Evolutionary conservation across 257 asterid species (phyloP).

Genomic region (Primulina tabacum): DNA sequence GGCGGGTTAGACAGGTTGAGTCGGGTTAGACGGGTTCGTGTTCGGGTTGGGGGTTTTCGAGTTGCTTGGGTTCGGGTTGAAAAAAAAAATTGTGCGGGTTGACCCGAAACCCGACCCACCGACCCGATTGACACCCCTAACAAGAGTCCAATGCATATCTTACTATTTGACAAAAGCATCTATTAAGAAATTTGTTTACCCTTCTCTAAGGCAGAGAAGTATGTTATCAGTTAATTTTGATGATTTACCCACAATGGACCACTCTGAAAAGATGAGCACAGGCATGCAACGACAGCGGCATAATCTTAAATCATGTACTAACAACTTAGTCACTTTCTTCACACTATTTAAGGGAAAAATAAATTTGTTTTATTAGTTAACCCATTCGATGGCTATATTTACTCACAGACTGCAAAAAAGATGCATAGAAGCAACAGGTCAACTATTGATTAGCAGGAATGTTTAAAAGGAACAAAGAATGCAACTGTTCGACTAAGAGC

Average conservation of each 20-base stretch:
- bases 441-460: constrained; percentile 15
- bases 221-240: neutral
- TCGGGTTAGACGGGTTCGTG: no score
- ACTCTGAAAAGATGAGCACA: neutral
- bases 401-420: neutral
- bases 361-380: constrained; percentile 6
- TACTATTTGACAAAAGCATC: neutral
- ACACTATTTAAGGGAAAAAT: neutral
- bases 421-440: constrained; percentile 15
- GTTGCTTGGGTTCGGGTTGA: no score
- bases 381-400: constrained; percentile 17
- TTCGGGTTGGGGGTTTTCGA: no score
- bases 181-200: neutral
- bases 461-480: constrained; percentile 17
- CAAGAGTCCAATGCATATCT: constrained; percentile 1
- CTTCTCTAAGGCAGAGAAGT: neutral
- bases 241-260: neutral
- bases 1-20: no score
- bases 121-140: no score
- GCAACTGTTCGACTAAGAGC: constrained; percentile 11
- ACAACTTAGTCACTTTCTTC: constrained; percentile 13
- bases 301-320: neutral
- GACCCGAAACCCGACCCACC: no score
- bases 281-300: neutral
- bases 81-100: no score